Evolutionary conservation across 768 basidiomycete genomes (phyloP), one percentile per base, ranked within the genome.

Genomic region (Russula ochroleuca): DNA sequence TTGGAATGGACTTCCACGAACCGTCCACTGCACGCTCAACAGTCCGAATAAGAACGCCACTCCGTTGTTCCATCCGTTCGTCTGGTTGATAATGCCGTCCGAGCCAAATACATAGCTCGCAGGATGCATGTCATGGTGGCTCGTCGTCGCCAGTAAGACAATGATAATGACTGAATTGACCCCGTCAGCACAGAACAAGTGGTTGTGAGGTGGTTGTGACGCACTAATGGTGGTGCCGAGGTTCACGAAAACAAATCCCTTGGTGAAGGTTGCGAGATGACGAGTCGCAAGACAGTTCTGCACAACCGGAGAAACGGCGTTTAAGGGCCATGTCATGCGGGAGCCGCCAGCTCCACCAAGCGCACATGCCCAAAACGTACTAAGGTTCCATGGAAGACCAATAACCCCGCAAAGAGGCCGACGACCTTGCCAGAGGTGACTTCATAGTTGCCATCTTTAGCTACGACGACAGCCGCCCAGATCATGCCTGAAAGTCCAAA

Each of bases 21-120:
- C 86, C 68, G 89, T 91, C 89, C 91, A 93, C 72, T 93, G 91
- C 23, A 95, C 93, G 62, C 86, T 88, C 33, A 94, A 79, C 56
- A 94, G 75, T 28, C 92, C 93, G 68, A 96, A 87, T 23, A 92
- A 76, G 77, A 94, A 93, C 0, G 91, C 86, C 49, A 95, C 77
- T 0, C 92, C 92, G 45, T 80, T 82, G 67, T 85, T 86, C 82
- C 85, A 86, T 63, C 87, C 92, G 33, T 90, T 90, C 0, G 91
- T 87, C 69, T 85, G 82, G 72, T 96, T 96, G 52, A 84, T 75
- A 56, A 91, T 72, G n/a, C 89, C 89, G 5, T 73, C 79, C 28
- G 83, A 79, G 15, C 89, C 90, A 69, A 95, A 96, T 9, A 93
- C 86, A 73, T 92, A 94, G 25, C 71, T 75, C 3, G 90, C 89